A percentile compares a stretch with the other conserved stretches of the same genome.
Evolutionary conservation across 805 yeast species (phyloP).

Genomic region (Sugiyamaella marilandica): DNA sequence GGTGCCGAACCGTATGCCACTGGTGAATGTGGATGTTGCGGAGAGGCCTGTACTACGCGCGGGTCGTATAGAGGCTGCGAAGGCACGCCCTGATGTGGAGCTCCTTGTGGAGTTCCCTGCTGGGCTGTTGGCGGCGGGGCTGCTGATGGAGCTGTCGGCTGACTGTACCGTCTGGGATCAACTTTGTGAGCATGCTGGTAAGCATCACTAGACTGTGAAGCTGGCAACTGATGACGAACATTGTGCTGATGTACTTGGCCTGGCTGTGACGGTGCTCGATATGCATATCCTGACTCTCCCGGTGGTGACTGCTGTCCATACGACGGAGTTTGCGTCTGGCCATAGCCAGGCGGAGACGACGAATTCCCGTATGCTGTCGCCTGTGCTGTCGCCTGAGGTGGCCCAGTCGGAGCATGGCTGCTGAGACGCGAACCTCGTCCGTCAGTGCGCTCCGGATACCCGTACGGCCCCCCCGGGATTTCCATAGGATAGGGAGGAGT

Average conservation of each 20-base stretch:
- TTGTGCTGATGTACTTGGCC: constrained; percentile 1
- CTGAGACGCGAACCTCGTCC: too few species aligned
- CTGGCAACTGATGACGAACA: neutral
- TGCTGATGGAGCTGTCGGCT: neutral
- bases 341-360: too few species aligned
- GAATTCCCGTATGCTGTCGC: too few species aligned
- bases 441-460: too few species aligned
- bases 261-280: neutral
- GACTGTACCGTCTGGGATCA: neutral
- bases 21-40: neutral
- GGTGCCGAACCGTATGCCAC: neutral
- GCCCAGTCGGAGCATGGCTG: too few species aligned
- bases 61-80: neutral
- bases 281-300: neutral
- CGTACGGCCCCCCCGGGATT: neutral
- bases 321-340: too few species aligned
- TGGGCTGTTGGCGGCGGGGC: too few species aligned
- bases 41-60: neutral
- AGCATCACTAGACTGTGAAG: neutral
- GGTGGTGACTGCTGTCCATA: neutral
- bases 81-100: neutral
- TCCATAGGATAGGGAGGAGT: constrained; percentile 6
- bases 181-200: neutral
- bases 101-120: too few species aligned
- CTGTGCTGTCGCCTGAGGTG: too few species aligned